A percentile compares a stretch with the other conserved stretches of the same genome.
Evolutionary conservation across 2,329 filamentous ascomycete genomes (phyloP).

Genomic region (Aspergillus sp.): DNA sequence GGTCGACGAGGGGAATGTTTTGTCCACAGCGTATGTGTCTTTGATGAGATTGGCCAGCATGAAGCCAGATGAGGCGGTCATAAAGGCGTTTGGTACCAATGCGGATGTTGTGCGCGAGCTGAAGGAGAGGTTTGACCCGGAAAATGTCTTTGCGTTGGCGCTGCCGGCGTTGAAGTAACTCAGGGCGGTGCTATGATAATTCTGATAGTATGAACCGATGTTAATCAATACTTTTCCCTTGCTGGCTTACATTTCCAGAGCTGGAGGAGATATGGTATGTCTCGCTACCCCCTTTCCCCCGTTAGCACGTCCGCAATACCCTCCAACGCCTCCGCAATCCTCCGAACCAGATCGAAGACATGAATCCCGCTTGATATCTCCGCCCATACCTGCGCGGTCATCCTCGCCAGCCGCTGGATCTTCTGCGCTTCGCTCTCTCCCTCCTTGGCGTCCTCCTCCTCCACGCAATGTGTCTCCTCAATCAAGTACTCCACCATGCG

Average conservation of each 20-base stretch:
- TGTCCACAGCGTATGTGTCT: conserved; percentile 23
- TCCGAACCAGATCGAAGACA: conserved; percentile 38
- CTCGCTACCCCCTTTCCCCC: neutral
- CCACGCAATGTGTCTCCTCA: neutral
- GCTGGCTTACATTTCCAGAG: too few species aligned
- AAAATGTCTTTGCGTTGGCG: conserved; percentile 16
- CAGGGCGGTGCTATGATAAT: too few species aligned
- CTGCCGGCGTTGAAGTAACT: neutral
- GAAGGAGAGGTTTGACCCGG: conserved; percentile 22
- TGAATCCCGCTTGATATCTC: conserved; percentile 40
- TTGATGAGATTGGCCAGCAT: conserved; percentile 6
- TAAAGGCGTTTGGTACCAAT: conserved; percentile 24
- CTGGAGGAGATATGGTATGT: neutral
- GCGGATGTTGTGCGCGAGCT: conserved; percentile 14
- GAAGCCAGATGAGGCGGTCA: neutral
- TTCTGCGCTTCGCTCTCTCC: neutral
- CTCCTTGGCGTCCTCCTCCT: conserved; percentile 1
- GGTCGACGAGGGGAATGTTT: conserved; percentile 10
- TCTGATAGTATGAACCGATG: neutral
- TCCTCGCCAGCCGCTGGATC: neutral
- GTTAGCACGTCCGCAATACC: conserved; percentile 6
- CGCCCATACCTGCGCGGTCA: conserved; percentile 33
- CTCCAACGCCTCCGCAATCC: conserved; percentile 15
- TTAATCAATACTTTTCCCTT: too few species aligned
- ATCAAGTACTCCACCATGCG: neutral